Evolutionary conservation across 1,284 basidiomycete genomes (phyloP).

Genomic region (Cryptococcus sp.): DNA sequence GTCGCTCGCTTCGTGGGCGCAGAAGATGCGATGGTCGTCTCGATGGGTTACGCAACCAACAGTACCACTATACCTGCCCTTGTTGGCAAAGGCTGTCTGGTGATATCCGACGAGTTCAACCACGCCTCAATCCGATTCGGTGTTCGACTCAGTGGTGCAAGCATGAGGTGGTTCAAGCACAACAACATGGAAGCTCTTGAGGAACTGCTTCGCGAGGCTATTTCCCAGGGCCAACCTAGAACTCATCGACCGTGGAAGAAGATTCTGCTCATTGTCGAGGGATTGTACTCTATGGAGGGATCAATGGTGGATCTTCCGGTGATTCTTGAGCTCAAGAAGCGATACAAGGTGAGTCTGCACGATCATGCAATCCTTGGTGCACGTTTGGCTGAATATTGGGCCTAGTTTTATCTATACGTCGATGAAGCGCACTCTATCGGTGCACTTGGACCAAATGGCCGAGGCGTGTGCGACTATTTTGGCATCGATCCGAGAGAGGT

Average conservation of each 20-base stretch:
- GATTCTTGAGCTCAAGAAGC: constrained; percentile 84
- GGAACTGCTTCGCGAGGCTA: constrained; percentile 79
- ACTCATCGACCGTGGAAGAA: constrained; percentile 99
- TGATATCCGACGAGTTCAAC: constrained; percentile 97
- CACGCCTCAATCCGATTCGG: constrained; percentile 95
- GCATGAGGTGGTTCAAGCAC: constrained; percentile 94
- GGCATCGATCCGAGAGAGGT: constrained; percentile 76
- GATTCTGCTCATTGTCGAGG: constrained; percentile 93
- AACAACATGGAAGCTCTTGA: constrained; percentile 90
- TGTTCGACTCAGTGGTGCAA: constrained; percentile 83
- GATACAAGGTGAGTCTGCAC: constrained; percentile 76
- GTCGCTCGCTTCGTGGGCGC: constrained; percentile 86
- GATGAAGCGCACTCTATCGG: constrained; percentile 99
- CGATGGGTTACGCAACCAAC: constrained; percentile 99
- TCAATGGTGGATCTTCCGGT: constrained; percentile 82
- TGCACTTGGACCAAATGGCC: constrained; percentile 88
- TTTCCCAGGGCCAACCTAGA: constrained; percentile 95
- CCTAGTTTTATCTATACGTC: constrained; percentile 89
- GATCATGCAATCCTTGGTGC: not conserved
- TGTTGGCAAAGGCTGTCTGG: constrained; percentile 85
- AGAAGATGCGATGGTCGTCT: constrained; percentile 86
- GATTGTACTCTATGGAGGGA: constrained; percentile 98
- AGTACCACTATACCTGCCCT: constrained; percentile 92
- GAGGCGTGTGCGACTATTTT: constrained; percentile 96
- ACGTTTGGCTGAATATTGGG: not conserved